Conservation (phyloP, 2,329 filamentous ascomycete species). For the Phialocephala subalpina region DNA sequence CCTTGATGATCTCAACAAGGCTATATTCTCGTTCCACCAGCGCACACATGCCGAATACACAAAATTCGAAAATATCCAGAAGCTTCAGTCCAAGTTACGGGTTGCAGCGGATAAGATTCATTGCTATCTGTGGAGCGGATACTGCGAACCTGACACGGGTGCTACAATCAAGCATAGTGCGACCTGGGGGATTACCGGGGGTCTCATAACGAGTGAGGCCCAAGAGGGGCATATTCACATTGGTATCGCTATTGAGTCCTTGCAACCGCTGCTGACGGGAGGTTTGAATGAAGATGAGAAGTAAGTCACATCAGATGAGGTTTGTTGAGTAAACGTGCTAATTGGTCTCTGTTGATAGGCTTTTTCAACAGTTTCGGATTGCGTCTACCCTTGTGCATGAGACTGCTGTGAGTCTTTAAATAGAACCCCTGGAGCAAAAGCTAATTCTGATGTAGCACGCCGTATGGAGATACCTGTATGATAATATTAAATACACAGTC, state of each 20-base stretch:
- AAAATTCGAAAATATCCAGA: neutral
- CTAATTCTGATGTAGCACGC: conserved; percentile 13
- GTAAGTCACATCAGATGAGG: neutral
- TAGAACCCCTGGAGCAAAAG: neutral
- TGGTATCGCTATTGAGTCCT: neutral
- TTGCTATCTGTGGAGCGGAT: conserved; percentile 7
- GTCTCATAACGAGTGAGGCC: neutral
- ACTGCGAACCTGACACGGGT: neutral
- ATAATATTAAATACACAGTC: neutral
- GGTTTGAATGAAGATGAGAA: conserved; percentile 12
- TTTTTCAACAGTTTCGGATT: conserved; percentile 14
- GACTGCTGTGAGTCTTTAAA: conserved; percentile 9
- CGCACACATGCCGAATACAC: neutral
- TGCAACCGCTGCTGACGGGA: conserved; percentile 15
- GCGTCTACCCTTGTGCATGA: conserved; percentile 17
- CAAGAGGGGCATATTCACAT: neutral
- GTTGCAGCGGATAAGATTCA: neutral
- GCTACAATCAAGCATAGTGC: neutral
- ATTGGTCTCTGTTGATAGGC: neutral
- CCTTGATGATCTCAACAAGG: neutral
- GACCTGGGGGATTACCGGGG: neutral
- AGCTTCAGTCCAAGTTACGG: neutral
- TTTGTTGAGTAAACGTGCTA: too few relatives aligned
- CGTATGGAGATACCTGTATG: neutral
- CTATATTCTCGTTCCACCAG: neutral